These are phyloP conservation scores for Saksenaea oblongispora DNA, from an alignment of 371 early-diverging fungal species.

Conservation along the genomic window DNA sequence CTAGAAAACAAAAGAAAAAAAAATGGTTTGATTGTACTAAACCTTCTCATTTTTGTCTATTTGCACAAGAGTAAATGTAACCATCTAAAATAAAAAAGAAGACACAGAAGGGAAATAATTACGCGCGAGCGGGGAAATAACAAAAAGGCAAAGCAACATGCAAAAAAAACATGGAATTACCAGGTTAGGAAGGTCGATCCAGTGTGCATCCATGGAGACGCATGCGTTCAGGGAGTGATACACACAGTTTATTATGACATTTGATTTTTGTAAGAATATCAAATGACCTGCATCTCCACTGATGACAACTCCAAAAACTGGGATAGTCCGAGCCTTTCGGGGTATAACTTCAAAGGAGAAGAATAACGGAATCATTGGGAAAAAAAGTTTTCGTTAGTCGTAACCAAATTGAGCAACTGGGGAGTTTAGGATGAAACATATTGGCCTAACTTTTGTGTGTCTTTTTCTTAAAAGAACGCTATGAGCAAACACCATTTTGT, in stretches of 20 bases:
- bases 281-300: slow-evolving; percentile 3
- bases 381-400: not conserved
- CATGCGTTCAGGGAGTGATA: not conserved
- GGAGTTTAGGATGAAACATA: slow-evolving; percentile 5
- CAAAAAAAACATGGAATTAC: slow-evolving; percentile 1
- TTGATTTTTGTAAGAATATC: not conserved
- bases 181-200: slow-evolving; percentile 3
- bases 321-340: slow-evolving; percentile 4
- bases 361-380: not conserved
- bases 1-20: not conserved
- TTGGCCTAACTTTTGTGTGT: not conserved
- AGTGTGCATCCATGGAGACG: slow-evolving; percentile 4
- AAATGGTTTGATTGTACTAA: not conserved
- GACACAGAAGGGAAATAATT: not conserved
- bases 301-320: slow-evolving; percentile 5
- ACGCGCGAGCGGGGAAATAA: slow-evolving; percentile 5
- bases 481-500: not conserved
- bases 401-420: slow-evolving; percentile 5
- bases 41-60: not conserved
- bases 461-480: slow-evolving; percentile 4
- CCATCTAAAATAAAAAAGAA: not conserved
- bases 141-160: slow-evolving; percentile 4
- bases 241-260: slow-evolving; percentile 3
- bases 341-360: not conserved
- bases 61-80: not conserved